phyloP scores from a whole-genome alignment of 441 rosid genomes.

The Codiaeum variegatum region DNA sequence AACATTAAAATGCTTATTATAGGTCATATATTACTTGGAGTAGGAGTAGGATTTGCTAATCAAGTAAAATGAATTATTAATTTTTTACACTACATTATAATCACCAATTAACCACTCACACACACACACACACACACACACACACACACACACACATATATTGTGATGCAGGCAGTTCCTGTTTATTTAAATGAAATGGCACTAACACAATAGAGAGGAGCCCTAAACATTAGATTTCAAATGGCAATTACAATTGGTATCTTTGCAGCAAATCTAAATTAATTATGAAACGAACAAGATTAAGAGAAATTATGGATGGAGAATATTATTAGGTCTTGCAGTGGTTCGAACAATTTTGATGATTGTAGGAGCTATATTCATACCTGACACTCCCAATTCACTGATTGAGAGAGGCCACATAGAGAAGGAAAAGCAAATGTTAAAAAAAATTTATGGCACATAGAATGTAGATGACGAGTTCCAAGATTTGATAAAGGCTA shows the following conservation, averaged over 20 bases:
- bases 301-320: slow-evolving; percentile 33
- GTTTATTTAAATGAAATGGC: slow-evolving; percentile 47
- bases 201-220: slow-evolving; percentile 37
- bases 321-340: slow-evolving; percentile 37
- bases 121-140: no score
- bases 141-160: no score
- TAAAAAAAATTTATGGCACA: slow-evolving; percentile 27
- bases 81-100: no score
- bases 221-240: slow-evolving; percentile 39
- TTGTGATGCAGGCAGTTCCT: slow-evolving; percentile 42
- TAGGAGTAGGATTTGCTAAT: slow-evolving; percentile 67
- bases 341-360: slow-evolving; percentile 39
- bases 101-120: no score
- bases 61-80: slow-evolving; percentile 32
- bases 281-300: slow-evolving; percentile 34
- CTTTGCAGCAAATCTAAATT: slow-evolving; percentile 30
- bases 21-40: slow-evolving; percentile 60
- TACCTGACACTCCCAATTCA: slow-evolving; percentile 42
- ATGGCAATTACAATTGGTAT: slow-evolving; percentile 38
- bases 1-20: slow-evolving; percentile 50
- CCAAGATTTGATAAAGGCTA: slow-evolving; percentile 46
- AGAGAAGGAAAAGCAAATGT: slow-evolving; percentile 29
- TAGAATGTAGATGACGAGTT: slow-evolving; percentile 33
- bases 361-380: slow-evolving; percentile 26
- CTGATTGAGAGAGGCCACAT: slow-evolving; percentile 33